A percentile compares a stretch with the other conserved stretches of the same genome.
Evolutionary conservation across 352 stramenopile genomes (phyloP).

Genomic region (Saprolegnia parasitica): DNA sequence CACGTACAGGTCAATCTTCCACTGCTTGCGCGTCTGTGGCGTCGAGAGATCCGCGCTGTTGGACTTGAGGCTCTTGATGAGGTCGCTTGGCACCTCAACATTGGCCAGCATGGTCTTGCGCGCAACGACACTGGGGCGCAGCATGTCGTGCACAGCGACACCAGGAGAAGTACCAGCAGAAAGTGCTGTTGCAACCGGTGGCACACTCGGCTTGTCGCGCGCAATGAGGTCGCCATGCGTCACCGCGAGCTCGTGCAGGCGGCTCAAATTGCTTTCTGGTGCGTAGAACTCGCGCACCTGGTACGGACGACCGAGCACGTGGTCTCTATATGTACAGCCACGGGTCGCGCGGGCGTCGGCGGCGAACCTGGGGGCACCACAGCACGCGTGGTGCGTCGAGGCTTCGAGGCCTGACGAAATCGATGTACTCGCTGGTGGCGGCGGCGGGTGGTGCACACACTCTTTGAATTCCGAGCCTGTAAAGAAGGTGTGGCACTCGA

Average conservation of each 20-base stretch:
- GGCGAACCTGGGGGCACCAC: slow-evolving; percentile 5
- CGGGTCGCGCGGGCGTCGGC: not conserved
- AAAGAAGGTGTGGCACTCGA: not conserved
- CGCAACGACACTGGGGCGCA: not conserved
- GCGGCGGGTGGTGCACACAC: not conserved
- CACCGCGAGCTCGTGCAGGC: not conserved
- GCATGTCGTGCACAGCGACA: slow-evolving; percentile 2
- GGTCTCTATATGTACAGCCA: not conserved
- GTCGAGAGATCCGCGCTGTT: slow-evolving; percentile 6
- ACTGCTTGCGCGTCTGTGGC: slow-evolving; percentile 18
- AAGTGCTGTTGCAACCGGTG: not conserved
- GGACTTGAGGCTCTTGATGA: slow-evolving; percentile 20
- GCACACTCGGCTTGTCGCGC: not conserved
- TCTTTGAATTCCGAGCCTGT: slow-evolving; percentile 16
- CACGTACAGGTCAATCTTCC: slow-evolving; percentile 22
- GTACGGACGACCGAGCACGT: not conserved
- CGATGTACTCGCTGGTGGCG: not conserved
- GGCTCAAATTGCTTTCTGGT: not conserved
- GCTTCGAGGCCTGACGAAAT: not conserved
- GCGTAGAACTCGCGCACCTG: too few relatives aligned
- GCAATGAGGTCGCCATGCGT: slow-evolving; percentile 1
- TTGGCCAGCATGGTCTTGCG: slow-evolving; percentile 20
- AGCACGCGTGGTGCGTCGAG: slow-evolving; percentile 7
- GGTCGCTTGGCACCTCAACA: slow-evolving; percentile 4
- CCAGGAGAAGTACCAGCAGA: too few relatives aligned